phyloP scores from a whole-genome alignment of 257 asterid species.

The Pogostemon cablin region DNA sequence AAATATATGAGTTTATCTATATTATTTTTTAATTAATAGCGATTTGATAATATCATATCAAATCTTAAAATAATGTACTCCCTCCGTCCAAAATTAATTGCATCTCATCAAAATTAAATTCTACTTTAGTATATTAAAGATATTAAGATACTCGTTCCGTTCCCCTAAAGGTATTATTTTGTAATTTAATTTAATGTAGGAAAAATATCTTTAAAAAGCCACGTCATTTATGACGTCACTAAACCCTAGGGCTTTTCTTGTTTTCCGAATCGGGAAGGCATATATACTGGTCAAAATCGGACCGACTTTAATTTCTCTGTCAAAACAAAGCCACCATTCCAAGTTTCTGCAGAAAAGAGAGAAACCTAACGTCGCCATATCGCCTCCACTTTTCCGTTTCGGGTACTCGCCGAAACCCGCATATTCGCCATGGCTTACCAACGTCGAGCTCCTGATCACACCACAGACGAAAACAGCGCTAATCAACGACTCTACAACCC shows the following conservation, averaged over 20 bases:
- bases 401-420: conserved; percentile 30
- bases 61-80: too few relatives aligned
- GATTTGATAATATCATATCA: too few relatives aligned
- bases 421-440: conserved; percentile 66
- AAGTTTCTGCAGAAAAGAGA: conserved; percentile 11
- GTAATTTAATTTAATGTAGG: not conserved
- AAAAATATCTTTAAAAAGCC: conserved; percentile 15
- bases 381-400: not conserved
- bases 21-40: too few relatives aligned
- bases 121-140: too few relatives aligned
- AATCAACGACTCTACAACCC: conserved; percentile 82
- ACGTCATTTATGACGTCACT: conserved; percentile 18
- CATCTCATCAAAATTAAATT: too few relatives aligned
- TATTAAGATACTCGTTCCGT: too few relatives aligned
- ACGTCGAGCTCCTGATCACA: conserved; percentile 50
- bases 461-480: conserved; percentile 37
- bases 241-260: conserved; percentile 13
- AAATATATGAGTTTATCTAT: too few relatives aligned
- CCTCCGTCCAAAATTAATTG: too few relatives aligned
- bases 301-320: conserved; percentile 1
- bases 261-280: conserved; percentile 9
- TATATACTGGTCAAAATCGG: not conserved
- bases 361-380: conserved; percentile 23
- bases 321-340: not conserved
- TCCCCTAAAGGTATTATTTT: too few relatives aligned